Evolutionary conservation across 306 rosid genomes (phyloP).

Genomic region (Luffa acutangula): DNA sequence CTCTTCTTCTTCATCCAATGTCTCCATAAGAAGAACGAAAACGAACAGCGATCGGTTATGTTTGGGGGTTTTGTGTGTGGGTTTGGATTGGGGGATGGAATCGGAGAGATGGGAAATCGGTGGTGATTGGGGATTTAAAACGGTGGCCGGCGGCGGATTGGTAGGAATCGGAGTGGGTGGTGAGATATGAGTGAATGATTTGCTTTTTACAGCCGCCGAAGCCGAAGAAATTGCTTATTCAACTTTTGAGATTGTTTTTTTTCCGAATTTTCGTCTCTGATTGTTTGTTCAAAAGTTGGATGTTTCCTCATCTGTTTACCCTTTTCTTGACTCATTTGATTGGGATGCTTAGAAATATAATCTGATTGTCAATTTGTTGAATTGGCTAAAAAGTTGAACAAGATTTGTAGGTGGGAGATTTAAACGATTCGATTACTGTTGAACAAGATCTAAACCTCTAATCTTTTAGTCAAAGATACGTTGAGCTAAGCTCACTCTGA

Average conservation of each 20-base stretch:
- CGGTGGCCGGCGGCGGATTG: background rate
- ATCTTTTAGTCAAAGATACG: no score
- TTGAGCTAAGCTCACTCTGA: no score
- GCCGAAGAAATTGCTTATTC: background rate
- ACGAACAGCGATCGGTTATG: background rate
- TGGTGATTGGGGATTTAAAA: background rate
- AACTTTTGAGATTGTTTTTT: no score
- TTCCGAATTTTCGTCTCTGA: background rate
- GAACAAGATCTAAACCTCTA: no score
- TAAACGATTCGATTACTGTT: no score
- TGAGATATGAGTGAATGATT: background rate
- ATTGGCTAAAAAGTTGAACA: no score
- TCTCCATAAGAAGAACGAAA: conserved; percentile 26
- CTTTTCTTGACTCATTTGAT: no score
- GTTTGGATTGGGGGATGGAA: background rate
- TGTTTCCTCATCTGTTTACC: no score
- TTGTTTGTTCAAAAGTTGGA: background rate
- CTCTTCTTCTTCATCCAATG: conserved; percentile 63
- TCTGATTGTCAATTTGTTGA: no score
- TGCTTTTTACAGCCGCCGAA: background rate
- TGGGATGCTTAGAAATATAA: no score
- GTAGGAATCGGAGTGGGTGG: background rate
- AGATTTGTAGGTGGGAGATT: no score
- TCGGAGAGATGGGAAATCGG: background rate
- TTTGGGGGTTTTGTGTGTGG: background rate